These are phyloP conservation scores for Allantophomopsis cytisporea DNA, from an alignment of 2,329 filamentous ascomycete species.

Conservation along the genomic window DNA sequence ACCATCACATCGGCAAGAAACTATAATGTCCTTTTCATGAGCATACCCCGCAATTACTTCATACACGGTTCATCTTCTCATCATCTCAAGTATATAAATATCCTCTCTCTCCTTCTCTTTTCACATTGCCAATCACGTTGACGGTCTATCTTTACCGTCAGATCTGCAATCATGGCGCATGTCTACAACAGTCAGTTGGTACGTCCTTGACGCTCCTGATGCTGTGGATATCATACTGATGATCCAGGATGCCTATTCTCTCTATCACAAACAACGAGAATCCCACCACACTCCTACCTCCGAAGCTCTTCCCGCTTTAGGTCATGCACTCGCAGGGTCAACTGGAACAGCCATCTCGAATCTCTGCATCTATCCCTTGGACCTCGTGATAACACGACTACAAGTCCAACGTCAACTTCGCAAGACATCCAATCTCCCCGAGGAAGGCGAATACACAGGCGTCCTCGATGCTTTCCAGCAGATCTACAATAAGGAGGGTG, in stretches of 20 bases:
- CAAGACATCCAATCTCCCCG: conserved; percentile 15
- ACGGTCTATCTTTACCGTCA: too few species aligned
- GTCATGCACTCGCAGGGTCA: conserved; percentile 71
- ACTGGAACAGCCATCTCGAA: conserved; percentile 69
- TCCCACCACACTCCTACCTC: conserved; percentile 8
- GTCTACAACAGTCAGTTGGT: conserved; percentile 29
- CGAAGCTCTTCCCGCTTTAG: conserved; percentile 52
- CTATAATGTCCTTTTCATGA: too few species aligned
- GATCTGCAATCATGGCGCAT: conserved; percentile 10
- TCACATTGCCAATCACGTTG: too few species aligned
- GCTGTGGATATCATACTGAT: neutral
- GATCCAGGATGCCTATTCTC: conserved; percentile 13
- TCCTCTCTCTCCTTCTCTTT: neutral
- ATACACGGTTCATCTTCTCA: neutral
- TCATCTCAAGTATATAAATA: neutral
- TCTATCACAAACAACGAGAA: conserved; percentile 22
- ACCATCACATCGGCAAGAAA: neutral
- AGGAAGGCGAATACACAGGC: conserved; percentile 42
- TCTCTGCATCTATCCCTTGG: conserved; percentile 66
- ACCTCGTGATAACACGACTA: conserved; percentile 68
- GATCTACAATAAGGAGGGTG: conserved; percentile 62
- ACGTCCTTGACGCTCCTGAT: conserved; percentile 4
- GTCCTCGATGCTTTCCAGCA: conserved; percentile 56
- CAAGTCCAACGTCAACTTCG: conserved; percentile 59
- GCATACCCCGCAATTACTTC: neutral